Evolutionary conservation across 2,329 filamentous ascomycete genomes (phyloP), one percentile per base, ranked within the genome.

Genomic region (Cryphonectria carpinicola): DNA sequence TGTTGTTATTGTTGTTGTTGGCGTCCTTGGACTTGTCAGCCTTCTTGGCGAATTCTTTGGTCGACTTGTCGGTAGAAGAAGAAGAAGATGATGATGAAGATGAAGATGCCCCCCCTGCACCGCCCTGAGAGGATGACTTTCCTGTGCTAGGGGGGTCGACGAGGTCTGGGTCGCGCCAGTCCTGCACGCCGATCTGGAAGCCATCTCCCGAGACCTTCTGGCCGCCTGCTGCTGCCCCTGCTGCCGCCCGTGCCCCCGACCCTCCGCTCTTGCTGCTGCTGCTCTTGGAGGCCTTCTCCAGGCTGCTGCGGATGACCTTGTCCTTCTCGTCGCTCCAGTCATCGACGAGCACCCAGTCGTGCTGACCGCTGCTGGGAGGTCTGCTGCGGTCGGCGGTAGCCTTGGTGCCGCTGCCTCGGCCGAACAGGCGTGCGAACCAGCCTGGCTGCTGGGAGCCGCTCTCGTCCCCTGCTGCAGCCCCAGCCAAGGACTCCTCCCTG

Each of bases 181-280:
- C 93, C 74, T 96, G 92, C 17, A 94, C 89, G n/a, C 93, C 93
- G 76, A 95, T 95, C 61, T 92, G 86, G 78, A 95, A 95, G 70
- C 86, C 88, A 78, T 94, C 91, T 63, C 83, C 80, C 2, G 77
- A 67, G 2, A 73, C 73, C 71, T 43, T 74, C 71, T 46, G 73
- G 65, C 46, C 73, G 17, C 75, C 70, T 13, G 75, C 74, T 5
- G 70, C 54, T n/a, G 65, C 28, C 28, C 28, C 69, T 43, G 41
- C 39, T 41, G 39, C 39, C 39, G 11, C 39, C 39, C 43, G 19
- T 17, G 19, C 22, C 19, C 6, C 22, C 46, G 46, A 10, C 17
- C 10, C 41, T 5, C 43, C 19, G 43, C 19, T 49, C 43, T 49
- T n/a, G 11, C 65, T 13, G 75, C 74, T n/a, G 11, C 65, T 68